Conservation (phyloP, 192 early-diverging fungal genomes). For the Gryganskiella cystojenkinii region DNA sequence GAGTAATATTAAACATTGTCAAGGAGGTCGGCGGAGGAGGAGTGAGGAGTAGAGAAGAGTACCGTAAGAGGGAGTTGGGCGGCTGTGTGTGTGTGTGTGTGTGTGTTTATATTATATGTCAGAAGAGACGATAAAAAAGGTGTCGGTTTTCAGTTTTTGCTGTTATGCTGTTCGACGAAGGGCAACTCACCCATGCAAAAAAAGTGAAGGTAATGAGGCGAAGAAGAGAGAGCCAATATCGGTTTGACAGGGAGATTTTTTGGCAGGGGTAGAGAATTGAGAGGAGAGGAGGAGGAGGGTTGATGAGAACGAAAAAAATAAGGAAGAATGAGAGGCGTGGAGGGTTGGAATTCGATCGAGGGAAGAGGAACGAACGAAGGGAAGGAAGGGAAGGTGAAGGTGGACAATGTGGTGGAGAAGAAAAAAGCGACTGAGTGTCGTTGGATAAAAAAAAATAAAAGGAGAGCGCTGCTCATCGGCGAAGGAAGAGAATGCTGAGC, state of each 20-base stretch:
- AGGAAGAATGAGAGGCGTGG: not conserved
- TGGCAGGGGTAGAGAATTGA: not conserved
- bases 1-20: too few species aligned
- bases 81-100: slow-evolving; percentile 3
- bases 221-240: not conserved
- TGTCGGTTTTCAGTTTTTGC: too few species aligned
- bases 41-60: not conserved
- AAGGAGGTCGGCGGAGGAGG: not conserved
- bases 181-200: too few species aligned
- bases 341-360: not conserved
- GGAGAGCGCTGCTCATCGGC: not conserved
- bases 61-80: not conserved
- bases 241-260: not conserved
- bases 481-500: too few species aligned
- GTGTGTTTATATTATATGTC: not conserved
- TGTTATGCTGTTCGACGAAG: too few species aligned
- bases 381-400: not conserved
- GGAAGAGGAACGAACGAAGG: not conserved
- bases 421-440: not conserved
- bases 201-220: not conserved
- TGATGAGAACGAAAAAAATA: not conserved
- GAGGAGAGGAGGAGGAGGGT: not conserved
- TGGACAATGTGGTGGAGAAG: not conserved
- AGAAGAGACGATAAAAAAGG: not conserved
- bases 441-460: not conserved